Evolutionary conservation across 83 land plant species (phyloP).

Genomic region (Isoetes engelmannii): DNA sequence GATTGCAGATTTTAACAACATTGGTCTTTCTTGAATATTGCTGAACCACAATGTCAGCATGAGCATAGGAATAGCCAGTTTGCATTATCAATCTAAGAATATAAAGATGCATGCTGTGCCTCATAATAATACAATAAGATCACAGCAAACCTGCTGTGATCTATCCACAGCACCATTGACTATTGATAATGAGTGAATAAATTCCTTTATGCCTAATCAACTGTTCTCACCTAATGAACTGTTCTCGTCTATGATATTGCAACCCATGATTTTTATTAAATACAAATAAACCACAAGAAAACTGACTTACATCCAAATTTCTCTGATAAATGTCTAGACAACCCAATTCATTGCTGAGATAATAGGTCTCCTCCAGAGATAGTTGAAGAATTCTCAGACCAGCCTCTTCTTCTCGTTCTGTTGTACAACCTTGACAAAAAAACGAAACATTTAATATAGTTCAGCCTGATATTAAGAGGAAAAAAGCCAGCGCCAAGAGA

Average conservation of each 20-base stretch:
- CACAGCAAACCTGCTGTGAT: background rate
- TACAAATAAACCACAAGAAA: conserved; percentile 1
- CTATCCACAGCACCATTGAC: background rate
- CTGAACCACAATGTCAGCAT: no score
- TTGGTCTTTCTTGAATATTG: no score
- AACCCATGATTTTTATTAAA: background rate
- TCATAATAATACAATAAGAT: no score
- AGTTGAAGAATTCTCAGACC: conserved; percentile 18
- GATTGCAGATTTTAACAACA: no score
- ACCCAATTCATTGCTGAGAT: conserved; percentile 19
- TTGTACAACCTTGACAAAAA: background rate
- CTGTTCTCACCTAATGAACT: background rate
- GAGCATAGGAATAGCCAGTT: no score
- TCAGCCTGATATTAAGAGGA: conserved; percentile 5
- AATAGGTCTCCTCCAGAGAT: conserved; percentile 36
- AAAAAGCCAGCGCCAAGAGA: background rate
- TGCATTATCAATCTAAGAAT: no score
- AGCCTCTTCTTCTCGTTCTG: background rate
- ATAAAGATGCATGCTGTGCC: no score
- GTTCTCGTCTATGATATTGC: background rate
- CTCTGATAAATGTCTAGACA: conserved; percentile 25
- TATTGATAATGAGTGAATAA: background rate
- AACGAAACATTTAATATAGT: background rate
- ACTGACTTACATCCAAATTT: background rate
- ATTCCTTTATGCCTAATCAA: background rate